Base-by-base conservation (phyloP, 805 yeast species). In the Yamadazyma takamatsuzukensis region DNA sequence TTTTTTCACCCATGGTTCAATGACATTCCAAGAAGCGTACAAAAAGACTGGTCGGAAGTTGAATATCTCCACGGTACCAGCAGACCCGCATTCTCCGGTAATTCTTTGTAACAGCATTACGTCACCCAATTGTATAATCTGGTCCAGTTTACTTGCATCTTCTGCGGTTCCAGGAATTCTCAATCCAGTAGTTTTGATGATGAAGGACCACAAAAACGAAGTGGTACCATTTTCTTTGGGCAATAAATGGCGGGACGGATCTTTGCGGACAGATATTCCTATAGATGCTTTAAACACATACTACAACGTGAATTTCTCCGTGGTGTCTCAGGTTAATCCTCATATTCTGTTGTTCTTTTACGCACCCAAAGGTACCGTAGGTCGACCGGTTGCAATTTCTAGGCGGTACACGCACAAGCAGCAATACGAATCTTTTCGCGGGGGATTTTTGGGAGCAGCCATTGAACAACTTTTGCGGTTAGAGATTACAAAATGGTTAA, bases 111-210 rank as follows among this genome's bases (percentile, higher is more conserved):
- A 83, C 46, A 76, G 79, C 46, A 71, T 82, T 37, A 83, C 93
- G 0, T 74, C 89, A 11, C 93, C 93, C 8, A 72, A 81, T 51
- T 82, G 90, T 53, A 77, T 83, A 11, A 78, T 84, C n/a, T 83
- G 93, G 93, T 76, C 85, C 2, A 64, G 88, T 0, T 58, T 83
- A 36, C 58, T 83, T 25, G 93, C 93, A 0, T 79, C 87, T 3
- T 74, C 86, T 4, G 93, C 93, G 0, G 93, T 84, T 6, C 94
- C 94, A 0, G 93, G 93, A 0, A 80, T 83, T 10, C 58, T 83
- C 35, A 80, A 80, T 41, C 94, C 94, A 0, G 89, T 83, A 14
- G 87, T 81, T 11, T 57, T 83, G 34, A 80, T 83, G 88, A 80
- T 76, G 77, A 78, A 78, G 47, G 53, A 61, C 23, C 52, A 59